These are phyloP conservation scores for Rosa chinensis DNA, from an alignment of 306 rosid genomes.

Conservation along the genomic window DNA sequence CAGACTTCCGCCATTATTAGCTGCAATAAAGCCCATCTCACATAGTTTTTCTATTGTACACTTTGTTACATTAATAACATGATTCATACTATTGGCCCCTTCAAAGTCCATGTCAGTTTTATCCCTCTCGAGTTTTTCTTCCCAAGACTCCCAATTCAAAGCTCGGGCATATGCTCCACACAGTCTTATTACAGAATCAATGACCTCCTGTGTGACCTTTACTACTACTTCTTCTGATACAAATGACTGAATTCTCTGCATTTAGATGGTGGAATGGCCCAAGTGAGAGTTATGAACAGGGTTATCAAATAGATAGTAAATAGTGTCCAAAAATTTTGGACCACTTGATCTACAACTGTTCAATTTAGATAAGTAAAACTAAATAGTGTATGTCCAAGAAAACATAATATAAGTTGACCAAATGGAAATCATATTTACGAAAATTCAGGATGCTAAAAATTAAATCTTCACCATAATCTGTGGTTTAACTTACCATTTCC, in stretches of 20 bases:
- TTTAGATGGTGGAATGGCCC: slow-evolving; percentile 17
- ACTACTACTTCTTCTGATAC: slow-evolving; percentile 46
- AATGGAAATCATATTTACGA: not conserved
- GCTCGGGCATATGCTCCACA: slow-evolving; percentile 55
- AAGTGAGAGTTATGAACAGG: slow-evolving; percentile 13
- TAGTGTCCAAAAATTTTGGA: not conserved
- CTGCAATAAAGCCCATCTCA: slow-evolving; percentile 78
- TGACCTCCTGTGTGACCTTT: slow-evolving; percentile 50
- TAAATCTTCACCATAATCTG: not conserved
- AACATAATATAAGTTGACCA: not conserved
- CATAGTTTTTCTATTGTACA: slow-evolving; percentile 59
- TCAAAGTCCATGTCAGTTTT: slow-evolving; percentile 30
- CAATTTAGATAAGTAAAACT: not conserved
- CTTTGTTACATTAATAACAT: slow-evolving; percentile 56
- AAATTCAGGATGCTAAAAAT: not conserved
- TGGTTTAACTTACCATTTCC: not conserved
- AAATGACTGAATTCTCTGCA: slow-evolving; percentile 61
- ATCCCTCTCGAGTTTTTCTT: slow-evolving; percentile 36
- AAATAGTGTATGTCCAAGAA: not conserved
- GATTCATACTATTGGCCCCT: slow-evolving; percentile 35
- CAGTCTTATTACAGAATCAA: slow-evolving; percentile 61
- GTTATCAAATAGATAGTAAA: slow-evolving; percentile 13
- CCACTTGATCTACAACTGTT: not conserved
- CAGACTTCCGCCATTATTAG: slow-evolving; percentile 76
- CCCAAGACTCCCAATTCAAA: slow-evolving; percentile 41